Conservation (phyloP, 352 stramenopile genomes). For the Phytophthora pseudosyringae region DNA sequence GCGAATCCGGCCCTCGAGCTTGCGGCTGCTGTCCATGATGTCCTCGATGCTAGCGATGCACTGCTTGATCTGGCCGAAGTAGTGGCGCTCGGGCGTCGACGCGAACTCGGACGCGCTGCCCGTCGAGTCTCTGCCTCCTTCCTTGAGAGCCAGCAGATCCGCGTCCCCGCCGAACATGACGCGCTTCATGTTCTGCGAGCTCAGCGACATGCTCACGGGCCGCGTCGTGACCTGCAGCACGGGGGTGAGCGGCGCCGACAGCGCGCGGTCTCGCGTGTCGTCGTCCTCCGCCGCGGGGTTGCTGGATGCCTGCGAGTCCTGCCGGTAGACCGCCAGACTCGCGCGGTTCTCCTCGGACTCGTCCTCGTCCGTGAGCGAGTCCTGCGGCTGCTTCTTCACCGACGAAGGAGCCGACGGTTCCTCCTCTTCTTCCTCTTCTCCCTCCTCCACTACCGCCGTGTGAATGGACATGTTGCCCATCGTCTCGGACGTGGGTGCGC, state of each 20-base stretch:
- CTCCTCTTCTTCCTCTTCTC: constrained; percentile 13
- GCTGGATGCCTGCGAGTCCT: constrained; percentile 18
- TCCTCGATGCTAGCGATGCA: constrained; percentile 39
- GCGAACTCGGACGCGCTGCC: constrained; percentile 28
- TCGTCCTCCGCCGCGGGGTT: constrained; percentile 20
- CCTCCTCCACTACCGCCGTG: constrained; percentile 3
- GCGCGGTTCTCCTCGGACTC: constrained; percentile 1
- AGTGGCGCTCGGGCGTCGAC: constrained; percentile 37
- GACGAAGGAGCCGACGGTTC: background rate
- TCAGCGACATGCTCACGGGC: constrained; percentile 26
- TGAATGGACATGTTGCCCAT: constrained; percentile 25
- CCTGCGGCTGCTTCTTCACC: constrained; percentile 13
- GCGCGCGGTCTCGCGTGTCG: constrained; percentile 10
- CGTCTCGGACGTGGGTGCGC: constrained; percentile 24
- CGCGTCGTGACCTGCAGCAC: constrained; percentile 16
- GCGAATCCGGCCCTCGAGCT: constrained; percentile 28
- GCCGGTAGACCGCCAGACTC: background rate
- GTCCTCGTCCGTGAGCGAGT: constrained; percentile 31
- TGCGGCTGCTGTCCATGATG: constrained; percentile 38
- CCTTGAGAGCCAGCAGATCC: constrained; percentile 22
- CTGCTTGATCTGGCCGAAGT: constrained; percentile 37
- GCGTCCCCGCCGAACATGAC: constrained; percentile 27
- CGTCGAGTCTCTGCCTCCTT: constrained; percentile 30
- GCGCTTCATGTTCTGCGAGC: constrained; percentile 27
- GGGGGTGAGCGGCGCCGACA: constrained; percentile 21